Base-by-base conservation (phyloP, 148 eudicot genomes). In the Amaranthus cruentus region DNA sequence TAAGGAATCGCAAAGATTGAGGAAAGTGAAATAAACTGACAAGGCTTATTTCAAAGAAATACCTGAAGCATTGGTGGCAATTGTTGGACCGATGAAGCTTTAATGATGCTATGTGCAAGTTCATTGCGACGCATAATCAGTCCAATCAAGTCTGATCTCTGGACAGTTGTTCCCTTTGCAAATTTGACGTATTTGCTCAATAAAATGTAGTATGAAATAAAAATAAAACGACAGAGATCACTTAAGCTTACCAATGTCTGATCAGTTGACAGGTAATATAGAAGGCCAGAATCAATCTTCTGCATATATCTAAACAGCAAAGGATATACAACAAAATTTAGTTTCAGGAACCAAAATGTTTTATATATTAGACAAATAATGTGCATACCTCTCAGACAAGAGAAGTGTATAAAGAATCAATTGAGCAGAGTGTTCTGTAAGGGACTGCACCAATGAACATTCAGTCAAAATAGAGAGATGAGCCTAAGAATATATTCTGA, bases 71-170 rank as follows among this genome's bases (percentile, higher is more conserved):
- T 96, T 78, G 92, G 96, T 75, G 99, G 99, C 78, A 96, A 59
- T 78, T 90, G 94, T 63, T 96, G 99, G 57, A 69, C 75, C 63
- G 68, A 79, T 51, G 85, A 87, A 68, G 97, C 97, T 84, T 84
- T 92, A 47, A 89, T 78, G 63, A 96, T 82, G 79, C 89, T 92
- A 84, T 82, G 90, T 75, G 99, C 96, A 75, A 96, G 89, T 76
- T 92, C 97, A 86, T 96, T 96, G 62, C 99, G 97, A 53, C 99
- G 97, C 90, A 96, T 90, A 68, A 96, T 89, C 65, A 96, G 84
- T 81, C 99, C 96, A 74, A 92, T 81, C 84, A 96, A 82, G 84
- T 96, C 91, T 71, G 97, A 85, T 81, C 99, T 86, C 75, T 80
- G 82, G 15, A 88, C 92, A 65, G 74, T 58, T 47, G 85, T 60